Percentiles rank a stretch among this genome's conserved stretches.
phyloP scores from a whole-genome alignment of 257 asterid genomes.

The Fraxinus quadrangulata region DNA sequence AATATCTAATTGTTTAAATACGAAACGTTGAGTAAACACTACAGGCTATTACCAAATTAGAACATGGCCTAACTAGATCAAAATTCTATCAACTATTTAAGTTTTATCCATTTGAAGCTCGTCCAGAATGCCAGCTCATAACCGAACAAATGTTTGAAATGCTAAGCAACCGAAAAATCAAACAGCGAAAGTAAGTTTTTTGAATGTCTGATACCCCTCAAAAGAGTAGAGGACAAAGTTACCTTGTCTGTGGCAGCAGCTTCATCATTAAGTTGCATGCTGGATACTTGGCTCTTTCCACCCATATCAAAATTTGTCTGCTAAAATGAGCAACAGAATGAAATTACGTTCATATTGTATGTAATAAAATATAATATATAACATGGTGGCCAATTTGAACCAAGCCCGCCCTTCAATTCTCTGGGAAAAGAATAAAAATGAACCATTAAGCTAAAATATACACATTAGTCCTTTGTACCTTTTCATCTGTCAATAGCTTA shows the following conservation, averaged over 20 bases:
- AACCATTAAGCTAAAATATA: conserved; percentile 20
- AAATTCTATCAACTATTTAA: background rate
- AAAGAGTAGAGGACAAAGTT: conserved; percentile 14
- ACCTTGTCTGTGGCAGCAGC: conserved; percentile 28
- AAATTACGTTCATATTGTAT: background rate
- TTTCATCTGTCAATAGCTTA: conserved; percentile 46
- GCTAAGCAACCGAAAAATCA: background rate
- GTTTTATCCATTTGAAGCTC: background rate
- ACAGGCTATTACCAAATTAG: background rate
- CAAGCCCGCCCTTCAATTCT: background rate
- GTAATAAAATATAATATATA: background rate
- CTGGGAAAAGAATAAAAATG: background rate
- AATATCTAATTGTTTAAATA: background rate
- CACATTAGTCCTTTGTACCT: conserved; percentile 48
- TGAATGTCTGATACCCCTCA: background rate
- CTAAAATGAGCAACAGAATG: conserved; percentile 15
- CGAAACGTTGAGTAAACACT: background rate
- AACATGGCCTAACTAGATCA: background rate
- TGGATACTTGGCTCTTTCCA: conserved; percentile 24
- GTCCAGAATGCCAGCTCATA: background rate
- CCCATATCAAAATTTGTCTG: conserved; percentile 30
- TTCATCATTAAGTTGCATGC: conserved; percentile 22
- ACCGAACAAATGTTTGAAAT: background rate
- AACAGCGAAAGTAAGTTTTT: background rate
- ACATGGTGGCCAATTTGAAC: background rate